Base-by-base conservation (phyloP, 805 yeast genomes). In the Cyberlindnera meyerae region DNA sequence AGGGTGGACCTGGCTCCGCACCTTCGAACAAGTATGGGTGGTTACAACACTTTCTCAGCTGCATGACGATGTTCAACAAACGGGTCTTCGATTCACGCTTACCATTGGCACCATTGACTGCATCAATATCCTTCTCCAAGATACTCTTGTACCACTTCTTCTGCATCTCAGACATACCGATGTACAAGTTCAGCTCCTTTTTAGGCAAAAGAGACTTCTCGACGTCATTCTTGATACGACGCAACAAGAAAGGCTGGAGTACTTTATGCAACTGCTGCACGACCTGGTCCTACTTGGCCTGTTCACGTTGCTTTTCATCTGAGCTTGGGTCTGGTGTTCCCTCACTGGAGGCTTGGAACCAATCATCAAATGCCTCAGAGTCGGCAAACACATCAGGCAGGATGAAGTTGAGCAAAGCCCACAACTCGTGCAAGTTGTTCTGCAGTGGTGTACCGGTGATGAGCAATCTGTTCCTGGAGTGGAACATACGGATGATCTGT, bases 1-100 rank as follows among this genome's bases (percentile, higher is more conserved):
- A 83, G 16, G 94, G 94, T 14, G 94, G 94, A 11, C 94, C 94
- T 1, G 93, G 93, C 53, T 83, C 94, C 1, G 90, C 93, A 29
- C 94, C 94, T 56, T 83, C 93, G 51, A 83, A 83, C 27, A 83
- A 61, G 54, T 83, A 83, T 11, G 94, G 94, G 61, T 83, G 94
- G 51, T 83, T 83, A 62, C 90, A 83, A 57, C 93, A 83, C 57
- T 83, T 83, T 55, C 93, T 71, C 51, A 83, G 65, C 57, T 83
- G 94, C 94, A 83, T 83, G 32, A 82, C 90, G 48, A 83, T 83
- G 55, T 83, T 83, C 32, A 83, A 62, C 40, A 83, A 65, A 51
- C 93, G 65, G 2, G 94, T 83, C 54, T 83, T 82, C 11, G 82
- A 72, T 55, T 83, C 94, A 40, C 76, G 71, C 47, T 77, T 80